Evolutionary conservation across 257 asterid species (phyloP), one percentile per base, ranked within the genome.

Genomic region (Rauvolfia tetraphylla): DNA sequence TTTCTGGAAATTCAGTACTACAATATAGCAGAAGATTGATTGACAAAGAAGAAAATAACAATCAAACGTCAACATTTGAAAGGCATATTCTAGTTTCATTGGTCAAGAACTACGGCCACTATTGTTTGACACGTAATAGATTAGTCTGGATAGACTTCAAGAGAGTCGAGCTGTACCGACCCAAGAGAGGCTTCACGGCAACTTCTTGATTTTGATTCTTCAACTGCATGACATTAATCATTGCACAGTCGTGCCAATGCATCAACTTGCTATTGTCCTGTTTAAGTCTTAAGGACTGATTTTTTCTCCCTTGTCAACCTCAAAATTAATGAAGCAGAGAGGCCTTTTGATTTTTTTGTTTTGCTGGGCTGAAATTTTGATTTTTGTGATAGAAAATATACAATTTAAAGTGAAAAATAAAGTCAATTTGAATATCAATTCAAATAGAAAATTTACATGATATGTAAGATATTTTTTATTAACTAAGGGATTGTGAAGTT

Each of bases 51-150:
- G 34, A 48, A 76, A 38, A 41, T 81, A 71, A 84, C 46, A 79
- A 76, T 82, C 70, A 68, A 36, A 66, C 70, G 5, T 56, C 8
- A 7, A 81, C 3, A 69, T 78, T 56, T 36, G 84, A 71, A 79
- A 78, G 81, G 80, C 15, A 54, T 72, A 68, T 77, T 83, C 33
- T 71, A 80, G 72, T 68, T 2, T 7, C 56, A 51, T 83, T 68
- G 80, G 96, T 90, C 96, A 90, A 89, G 81, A 89, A 82, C 53
- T 79, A 68, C 79, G 93, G 93, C 91, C 75, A 66, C 66, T 6
- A 56, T 68, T 63, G 87, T 86, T 84, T 83, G 87, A 87, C 87
- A 87, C 88, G 93, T 82, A 84, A 80, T 75, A 72, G 58, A 68
- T 67, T 41, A 41, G 80, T 11, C 71, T 69, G 63, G 81, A 65